A percentile compares a stretch with the other conserved stretches of the same genome.
Conservation (phyloP, 768 basidiomycete species). For the Panaeolus cyanescens region DNA sequence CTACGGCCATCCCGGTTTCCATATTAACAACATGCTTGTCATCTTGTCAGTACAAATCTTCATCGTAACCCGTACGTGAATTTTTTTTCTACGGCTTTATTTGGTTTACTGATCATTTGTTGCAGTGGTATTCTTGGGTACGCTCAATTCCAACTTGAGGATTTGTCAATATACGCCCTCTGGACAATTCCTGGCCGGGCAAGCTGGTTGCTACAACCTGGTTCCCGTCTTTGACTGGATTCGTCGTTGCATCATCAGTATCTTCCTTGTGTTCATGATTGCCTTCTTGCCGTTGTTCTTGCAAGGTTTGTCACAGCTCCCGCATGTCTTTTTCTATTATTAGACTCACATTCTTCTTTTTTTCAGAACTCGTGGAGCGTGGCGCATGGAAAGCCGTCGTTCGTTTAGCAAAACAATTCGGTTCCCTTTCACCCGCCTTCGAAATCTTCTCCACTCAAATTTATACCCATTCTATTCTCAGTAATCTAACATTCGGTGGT, state of each 20-base stretch:
- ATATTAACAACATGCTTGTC: constrained; percentile 99
- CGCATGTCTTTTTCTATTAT: constrained; percentile 1
- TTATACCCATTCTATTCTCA: constrained; percentile 95
- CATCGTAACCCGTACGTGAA: constrained; percentile 79
- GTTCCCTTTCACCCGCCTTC: constrained; percentile 92
- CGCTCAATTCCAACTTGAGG: constrained; percentile 77
- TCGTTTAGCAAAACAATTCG: constrained; percentile 92
- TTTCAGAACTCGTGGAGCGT: constrained; percentile 88
- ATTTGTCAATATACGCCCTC: constrained; percentile 79
- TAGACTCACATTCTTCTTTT: constrained; percentile 6
- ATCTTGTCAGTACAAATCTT: constrained; percentile 97
- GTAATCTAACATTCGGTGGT: constrained; percentile 96
- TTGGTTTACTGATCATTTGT: constrained; percentile 14
- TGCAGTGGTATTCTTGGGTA: constrained; percentile 92
- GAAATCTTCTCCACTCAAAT: constrained; percentile 99
- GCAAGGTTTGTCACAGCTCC: constrained; percentile 61
- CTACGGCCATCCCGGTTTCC: constrained; percentile 99
- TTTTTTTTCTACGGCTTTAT: constrained; percentile 2
- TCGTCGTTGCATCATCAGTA: constrained; percentile 92
- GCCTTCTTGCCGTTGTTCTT: constrained; percentile 93
- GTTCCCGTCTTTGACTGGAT: constrained; percentile 96
- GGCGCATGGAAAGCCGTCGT: constrained; percentile 91
- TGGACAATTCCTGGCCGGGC: constrained; percentile 75
- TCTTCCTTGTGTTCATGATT: constrained; percentile 98
- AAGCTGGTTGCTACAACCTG: constrained; percentile 92